Evolutionary conservation across 1,284 basidiomycete species (phyloP).

Genomic region (Grifola frondosa): DNA sequence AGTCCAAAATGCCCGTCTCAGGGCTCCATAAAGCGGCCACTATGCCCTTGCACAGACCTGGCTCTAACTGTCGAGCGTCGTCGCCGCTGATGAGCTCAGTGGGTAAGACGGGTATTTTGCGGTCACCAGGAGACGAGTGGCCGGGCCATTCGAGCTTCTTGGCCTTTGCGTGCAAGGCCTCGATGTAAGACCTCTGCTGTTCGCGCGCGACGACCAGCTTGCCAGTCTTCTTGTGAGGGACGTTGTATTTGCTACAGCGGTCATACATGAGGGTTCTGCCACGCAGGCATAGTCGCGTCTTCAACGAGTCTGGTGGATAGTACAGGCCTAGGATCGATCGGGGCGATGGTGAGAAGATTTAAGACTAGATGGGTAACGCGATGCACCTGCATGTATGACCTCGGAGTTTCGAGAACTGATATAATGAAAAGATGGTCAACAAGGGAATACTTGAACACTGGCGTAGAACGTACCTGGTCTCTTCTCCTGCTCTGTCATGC

Average conservation of each 20-base stretch:
- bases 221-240: slow-evolving; percentile 76
- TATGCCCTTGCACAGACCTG: slow-evolving; percentile 74
- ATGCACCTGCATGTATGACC: slow-evolving; percentile 86
- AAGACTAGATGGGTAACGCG: slow-evolving; percentile 1
- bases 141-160: slow-evolving; percentile 50
- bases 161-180: slow-evolving; percentile 67
- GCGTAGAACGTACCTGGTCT: slow-evolving; percentile 64
- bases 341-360: background rate
- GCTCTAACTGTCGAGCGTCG: slow-evolving; percentile 79
- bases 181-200: slow-evolving; percentile 69
- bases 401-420: slow-evolving; percentile 91
- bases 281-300: slow-evolving; percentile 84
- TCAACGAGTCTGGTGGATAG: slow-evolving; percentile 85
- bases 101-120: slow-evolving; percentile 48
- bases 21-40: slow-evolving; percentile 78
- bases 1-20: slow-evolving; percentile 90
- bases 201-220: slow-evolving; percentile 84
- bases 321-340: slow-evolving; percentile 54
- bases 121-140: slow-evolving; percentile 30
- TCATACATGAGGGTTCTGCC: slow-evolving; percentile 87
- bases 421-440: slow-evolving; percentile 2
- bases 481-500: slow-evolving; percentile 71
- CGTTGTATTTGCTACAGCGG: slow-evolving; percentile 63
- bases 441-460: background rate
- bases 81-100: slow-evolving; percentile 70